Evolutionary conservation across 768 basidiomycete species (phyloP).

Genomic region (Mycena filopes): DNA sequence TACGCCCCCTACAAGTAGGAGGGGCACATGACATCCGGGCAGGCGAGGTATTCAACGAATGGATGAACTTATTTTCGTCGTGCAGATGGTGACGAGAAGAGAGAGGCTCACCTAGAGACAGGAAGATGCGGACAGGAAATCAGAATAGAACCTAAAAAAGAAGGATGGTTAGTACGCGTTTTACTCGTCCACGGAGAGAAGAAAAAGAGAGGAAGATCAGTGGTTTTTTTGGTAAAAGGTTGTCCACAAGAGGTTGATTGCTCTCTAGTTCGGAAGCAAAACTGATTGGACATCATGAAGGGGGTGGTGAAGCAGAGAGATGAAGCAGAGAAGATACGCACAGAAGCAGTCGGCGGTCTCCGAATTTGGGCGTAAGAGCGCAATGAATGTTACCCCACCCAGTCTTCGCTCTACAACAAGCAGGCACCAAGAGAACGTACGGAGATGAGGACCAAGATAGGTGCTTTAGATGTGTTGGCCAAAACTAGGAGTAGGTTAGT

Average conservation of each 20-base stretch:
- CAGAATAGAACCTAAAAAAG: constrained; percentile 11
- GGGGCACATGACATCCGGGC: constrained; percentile 47
- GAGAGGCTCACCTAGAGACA: background rate
- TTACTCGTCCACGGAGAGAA: background rate
- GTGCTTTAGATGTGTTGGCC: too few species aligned
- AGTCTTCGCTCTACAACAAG: too few species aligned
- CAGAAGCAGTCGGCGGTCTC: background rate
- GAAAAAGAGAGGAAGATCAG: constrained; percentile 51
- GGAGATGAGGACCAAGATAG: too few species aligned
- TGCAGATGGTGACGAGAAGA: constrained; percentile 26
- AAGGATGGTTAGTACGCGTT: constrained; percentile 35
- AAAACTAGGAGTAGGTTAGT: too few species aligned
- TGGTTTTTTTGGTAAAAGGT: constrained; percentile 65
- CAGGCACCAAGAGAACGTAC: too few species aligned
- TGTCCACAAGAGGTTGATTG: constrained; percentile 80
- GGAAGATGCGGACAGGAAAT: constrained; percentile 2
- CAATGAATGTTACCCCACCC: too few species aligned
- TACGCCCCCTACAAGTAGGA: constrained; percentile 49
- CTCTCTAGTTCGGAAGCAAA: constrained; percentile 87
- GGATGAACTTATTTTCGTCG: constrained; percentile 88
- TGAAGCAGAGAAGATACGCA: constrained; percentile 18
- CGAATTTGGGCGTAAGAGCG: too few species aligned
- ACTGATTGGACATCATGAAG: constrained; percentile 71
- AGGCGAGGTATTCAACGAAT: constrained; percentile 75
- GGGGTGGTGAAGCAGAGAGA: constrained; percentile 7